Conservation (phyloP, 805 yeast genomes). For the Pichia nakasei region DNA sequence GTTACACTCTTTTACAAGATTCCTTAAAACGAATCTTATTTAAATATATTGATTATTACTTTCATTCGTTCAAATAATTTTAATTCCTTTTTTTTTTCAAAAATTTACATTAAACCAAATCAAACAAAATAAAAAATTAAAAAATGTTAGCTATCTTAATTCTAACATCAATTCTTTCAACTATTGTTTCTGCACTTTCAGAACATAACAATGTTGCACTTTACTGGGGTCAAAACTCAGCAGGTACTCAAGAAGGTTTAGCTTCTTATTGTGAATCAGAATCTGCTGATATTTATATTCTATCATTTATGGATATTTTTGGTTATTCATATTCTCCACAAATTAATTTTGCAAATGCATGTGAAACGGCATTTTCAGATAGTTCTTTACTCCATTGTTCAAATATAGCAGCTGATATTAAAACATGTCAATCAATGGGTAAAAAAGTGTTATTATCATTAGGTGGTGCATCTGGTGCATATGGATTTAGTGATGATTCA, state of each 20-base stretch:
- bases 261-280: constrained; percentile 57
- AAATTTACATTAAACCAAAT: no score
- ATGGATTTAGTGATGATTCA: constrained; percentile 42
- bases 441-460: constrained; percentile 69
- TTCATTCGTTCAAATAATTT: background rate
- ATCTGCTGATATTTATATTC: constrained; percentile 59
- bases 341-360: constrained; percentile 50
- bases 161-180: constrained; percentile 3
- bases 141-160: constrained; percentile 2
- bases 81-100: no score
- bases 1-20: background rate
- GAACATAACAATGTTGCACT: constrained; percentile 48
- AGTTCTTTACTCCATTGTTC: constrained; percentile 33
- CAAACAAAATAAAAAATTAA: background rate
- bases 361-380: constrained; percentile 31
- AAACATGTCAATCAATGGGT: constrained; percentile 69
- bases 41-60: background rate
- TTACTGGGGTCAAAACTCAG: constrained; percentile 87
- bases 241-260: constrained; percentile 43
- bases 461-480: constrained; percentile 60
- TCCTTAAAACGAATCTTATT: background rate
- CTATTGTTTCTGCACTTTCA: constrained; percentile 9
- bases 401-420: constrained; percentile 51
- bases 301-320: constrained; percentile 63
- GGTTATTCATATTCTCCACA: constrained; percentile 34